Conservation (phyloP, 768 basidiomycete genomes). For the Mycena filopes region DNA sequence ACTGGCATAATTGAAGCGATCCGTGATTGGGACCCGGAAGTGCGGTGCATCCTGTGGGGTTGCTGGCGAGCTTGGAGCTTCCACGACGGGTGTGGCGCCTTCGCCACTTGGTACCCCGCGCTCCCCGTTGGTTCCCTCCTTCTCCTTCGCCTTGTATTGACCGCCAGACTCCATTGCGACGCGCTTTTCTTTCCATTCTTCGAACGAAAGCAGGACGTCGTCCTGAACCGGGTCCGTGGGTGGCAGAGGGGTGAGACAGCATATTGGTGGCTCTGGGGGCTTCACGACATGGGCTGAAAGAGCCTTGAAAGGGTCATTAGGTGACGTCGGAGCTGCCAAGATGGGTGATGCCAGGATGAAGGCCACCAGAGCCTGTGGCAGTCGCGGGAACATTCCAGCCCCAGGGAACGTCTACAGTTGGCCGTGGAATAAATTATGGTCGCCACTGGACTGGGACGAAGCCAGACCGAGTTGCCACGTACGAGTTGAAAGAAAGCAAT, state of each 20-base stretch:
- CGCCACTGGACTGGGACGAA: background rate
- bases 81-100: slow-evolving; percentile 24
- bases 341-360: slow-evolving; percentile 35
- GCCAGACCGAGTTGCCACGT: slow-evolving; percentile 22
- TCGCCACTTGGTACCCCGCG: slow-evolving; percentile 7
- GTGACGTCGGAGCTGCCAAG: slow-evolving; percentile 46
- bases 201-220: slow-evolving; percentile 80
- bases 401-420: background rate
- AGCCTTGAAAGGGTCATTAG: slow-evolving; percentile 71
- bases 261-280: slow-evolving; percentile 67
- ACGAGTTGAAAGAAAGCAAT: slow-evolving; percentile 3
- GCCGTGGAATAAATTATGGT: slow-evolving; percentile 7
- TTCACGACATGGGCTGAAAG: slow-evolving; percentile 61
- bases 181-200: slow-evolving; percentile 88
- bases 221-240: slow-evolving; percentile 64
- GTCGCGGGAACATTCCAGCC: slow-evolving; percentile 23
- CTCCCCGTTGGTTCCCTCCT: slow-evolving; percentile 30
- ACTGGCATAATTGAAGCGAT: slow-evolving; percentile 95
- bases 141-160: slow-evolving; percentile 40
- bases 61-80: slow-evolving; percentile 29
- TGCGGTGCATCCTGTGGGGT: slow-evolving; percentile 61
- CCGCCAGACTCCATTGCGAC: slow-evolving; percentile 50
- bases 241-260: slow-evolving; percentile 70
- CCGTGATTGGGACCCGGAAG: slow-evolving; percentile 79
- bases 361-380: slow-evolving; percentile 19